Evolutionary conservation across 2,329 filamentous ascomycete species (phyloP).

Genomic region (Fusarium continuum): DNA sequence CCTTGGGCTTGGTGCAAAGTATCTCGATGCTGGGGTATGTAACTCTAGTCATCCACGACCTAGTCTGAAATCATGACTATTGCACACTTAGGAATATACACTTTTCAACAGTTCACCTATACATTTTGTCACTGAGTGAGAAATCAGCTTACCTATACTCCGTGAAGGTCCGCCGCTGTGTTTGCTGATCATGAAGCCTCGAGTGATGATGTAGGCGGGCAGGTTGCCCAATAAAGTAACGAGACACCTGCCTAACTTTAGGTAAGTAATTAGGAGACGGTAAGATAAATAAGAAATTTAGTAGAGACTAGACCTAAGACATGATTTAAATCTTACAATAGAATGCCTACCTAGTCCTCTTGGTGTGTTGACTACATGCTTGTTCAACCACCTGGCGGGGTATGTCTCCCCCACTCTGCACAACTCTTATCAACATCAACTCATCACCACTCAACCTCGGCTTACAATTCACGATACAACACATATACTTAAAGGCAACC

Average conservation of each 20-base stretch:
- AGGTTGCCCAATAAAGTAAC: no score
- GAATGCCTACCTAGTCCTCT: no score
- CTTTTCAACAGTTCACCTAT: no score
- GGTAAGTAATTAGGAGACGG: no score
- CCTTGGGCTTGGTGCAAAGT: background rate
- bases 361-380: background rate
- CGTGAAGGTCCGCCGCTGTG: background rate
- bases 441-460: slow-evolving; percentile 21
- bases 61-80: background rate
- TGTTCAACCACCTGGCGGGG: slow-evolving; percentile 33
- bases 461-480: background rate
- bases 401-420: slow-evolving; percentile 36
- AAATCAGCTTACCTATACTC: background rate
- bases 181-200: background rate
- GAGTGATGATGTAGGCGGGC: slow-evolving; percentile 24
- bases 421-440: slow-evolving; percentile 18
- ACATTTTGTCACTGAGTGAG: background rate
- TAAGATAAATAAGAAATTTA: no score
- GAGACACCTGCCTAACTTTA: no score
- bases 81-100: background rate
- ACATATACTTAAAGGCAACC: background rate
- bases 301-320: no score
- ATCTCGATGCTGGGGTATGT: background rate
- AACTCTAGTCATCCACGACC: no score
- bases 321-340: no score